Percentiles rank a stretch among this genome's conserved stretches.
These are phyloP conservation scores for Naumovozyma baii DNA, from an alignment of 805 yeast genomes.

Conservation along the genomic window DNA sequence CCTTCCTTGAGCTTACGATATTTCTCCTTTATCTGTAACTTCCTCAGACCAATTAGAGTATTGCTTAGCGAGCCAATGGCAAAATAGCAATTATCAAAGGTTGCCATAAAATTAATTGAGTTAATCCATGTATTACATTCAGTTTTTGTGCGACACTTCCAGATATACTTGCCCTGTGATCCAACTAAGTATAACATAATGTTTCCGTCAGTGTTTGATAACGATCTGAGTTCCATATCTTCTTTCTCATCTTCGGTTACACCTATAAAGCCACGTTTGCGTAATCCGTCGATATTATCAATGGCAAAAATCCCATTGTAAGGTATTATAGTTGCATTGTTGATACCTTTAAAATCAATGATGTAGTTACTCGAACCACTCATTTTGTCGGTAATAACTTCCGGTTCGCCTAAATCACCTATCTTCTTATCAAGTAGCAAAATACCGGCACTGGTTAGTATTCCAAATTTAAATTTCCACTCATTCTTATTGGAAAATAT, in stretches of 20 bases:
- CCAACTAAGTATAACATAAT: not conserved
- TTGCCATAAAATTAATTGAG: constrained; percentile 28
- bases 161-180: constrained; percentile 25
- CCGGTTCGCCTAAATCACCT: constrained; percentile 28
- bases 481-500: constrained; percentile 12
- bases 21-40: constrained; percentile 25
- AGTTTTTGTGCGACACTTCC: constrained; percentile 34
- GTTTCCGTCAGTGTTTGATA: not conserved
- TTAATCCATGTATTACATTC: constrained; percentile 54
- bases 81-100: constrained; percentile 18
- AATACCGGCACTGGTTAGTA: constrained; percentile 43
- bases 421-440: constrained; percentile 34
- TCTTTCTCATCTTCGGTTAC: constrained; percentile 1
- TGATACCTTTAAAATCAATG: constrained; percentile 22
- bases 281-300: constrained; percentile 2
- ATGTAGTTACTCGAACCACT: constrained; percentile 23
- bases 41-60: constrained; percentile 24
- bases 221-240: not conserved
- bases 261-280: constrained; percentile 2
- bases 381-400: constrained; percentile 14
- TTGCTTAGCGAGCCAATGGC: constrained; percentile 21
- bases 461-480: constrained; percentile 39
- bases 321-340: not conserved
- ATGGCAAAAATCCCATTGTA: constrained; percentile 16
- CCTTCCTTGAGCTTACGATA: constrained; percentile 30